These are phyloP conservation scores for Cymbopogon citratus DNA, from an alignment of 176 grass and related monocot genomes.

Conservation along the genomic window DNA sequence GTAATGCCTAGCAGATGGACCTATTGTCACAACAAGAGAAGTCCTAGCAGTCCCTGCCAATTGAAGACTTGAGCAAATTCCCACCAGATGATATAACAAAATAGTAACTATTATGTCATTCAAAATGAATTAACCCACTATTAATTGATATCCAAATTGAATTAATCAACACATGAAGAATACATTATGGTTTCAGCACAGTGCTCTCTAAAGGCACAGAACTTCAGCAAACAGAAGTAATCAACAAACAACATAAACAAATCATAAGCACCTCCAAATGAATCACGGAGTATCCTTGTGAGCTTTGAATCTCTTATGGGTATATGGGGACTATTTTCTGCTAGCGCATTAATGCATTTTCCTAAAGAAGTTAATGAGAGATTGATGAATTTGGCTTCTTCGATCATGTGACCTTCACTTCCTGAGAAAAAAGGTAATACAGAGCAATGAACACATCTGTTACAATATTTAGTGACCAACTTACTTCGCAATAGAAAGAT, in stretches of 20 bases:
- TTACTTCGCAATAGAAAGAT: neutral
- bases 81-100: neutral
- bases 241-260: constrained; percentile 28
- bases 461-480: constrained; percentile 8
- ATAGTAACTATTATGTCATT: neutral
- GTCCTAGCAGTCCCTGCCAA: constrained; percentile 83
- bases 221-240: constrained; percentile 2
- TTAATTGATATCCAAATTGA: neutral
- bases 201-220: neutral
- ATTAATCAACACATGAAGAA: neutral
- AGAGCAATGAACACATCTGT: neutral
- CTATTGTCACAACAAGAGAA: constrained; percentile 90
- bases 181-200: neutral
- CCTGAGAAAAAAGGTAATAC: constrained; percentile 41
- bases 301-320: constrained; percentile 94
- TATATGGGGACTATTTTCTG: constrained; percentile 89
- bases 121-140: neutral
- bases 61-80: constrained; percentile 17
- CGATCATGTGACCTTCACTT: constrained; percentile 96
- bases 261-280: constrained; percentile 79
- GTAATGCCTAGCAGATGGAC: constrained; percentile 77
- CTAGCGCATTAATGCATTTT: constrained; percentile 95
- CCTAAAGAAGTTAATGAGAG: constrained; percentile 88
- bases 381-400: constrained; percentile 98
- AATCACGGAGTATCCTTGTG: constrained; percentile 95